Percentiles rank a stretch among this genome's conserved stretches.
Conservation (phyloP, 768 basidiomycete genomes). For the Trametes coccinea region DNA sequence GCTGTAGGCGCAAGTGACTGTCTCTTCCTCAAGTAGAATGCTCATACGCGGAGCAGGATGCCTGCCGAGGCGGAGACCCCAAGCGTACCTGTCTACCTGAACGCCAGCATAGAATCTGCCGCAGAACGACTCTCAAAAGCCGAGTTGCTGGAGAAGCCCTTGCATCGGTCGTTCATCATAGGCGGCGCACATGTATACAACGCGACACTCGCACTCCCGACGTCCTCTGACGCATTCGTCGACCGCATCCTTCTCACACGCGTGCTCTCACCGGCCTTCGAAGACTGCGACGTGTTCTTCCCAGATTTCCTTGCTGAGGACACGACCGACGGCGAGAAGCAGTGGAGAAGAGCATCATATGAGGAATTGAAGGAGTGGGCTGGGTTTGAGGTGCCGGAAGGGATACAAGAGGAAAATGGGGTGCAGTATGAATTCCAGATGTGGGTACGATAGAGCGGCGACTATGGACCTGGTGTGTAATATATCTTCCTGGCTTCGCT, state of each 20-base stretch:
- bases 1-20: constrained; percentile 49
- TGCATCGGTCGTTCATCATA: constrained; percentile 78
- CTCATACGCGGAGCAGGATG: constrained; percentile 10
- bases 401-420: constrained; percentile 79
- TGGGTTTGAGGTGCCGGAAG: constrained; percentile 75
- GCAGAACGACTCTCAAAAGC: constrained; percentile 33
- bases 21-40: not conserved
- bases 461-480: not conserved
- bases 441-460: constrained; percentile 62
- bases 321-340: constrained; percentile 9
- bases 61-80: constrained; percentile 6
- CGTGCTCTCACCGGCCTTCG: constrained; percentile 69
- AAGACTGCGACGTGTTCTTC: constrained; percentile 86
- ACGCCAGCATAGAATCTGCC: constrained; percentile 45
- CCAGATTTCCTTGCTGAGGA: constrained; percentile 58
- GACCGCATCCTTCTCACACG: constrained; percentile 89
- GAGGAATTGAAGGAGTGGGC: constrained; percentile 73
- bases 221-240: constrained; percentile 46
- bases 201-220: constrained; percentile 51
- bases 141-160: constrained; percentile 21
- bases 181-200: constrained; percentile 89
- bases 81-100: constrained; percentile 36
- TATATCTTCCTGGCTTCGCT: not conserved
- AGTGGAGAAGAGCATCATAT: constrained; percentile 63
- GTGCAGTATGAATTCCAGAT: constrained; percentile 92